Evolutionary conservation across 345 rosid species (phyloP).

Genomic region (Eucalyptus curtisii): DNA sequence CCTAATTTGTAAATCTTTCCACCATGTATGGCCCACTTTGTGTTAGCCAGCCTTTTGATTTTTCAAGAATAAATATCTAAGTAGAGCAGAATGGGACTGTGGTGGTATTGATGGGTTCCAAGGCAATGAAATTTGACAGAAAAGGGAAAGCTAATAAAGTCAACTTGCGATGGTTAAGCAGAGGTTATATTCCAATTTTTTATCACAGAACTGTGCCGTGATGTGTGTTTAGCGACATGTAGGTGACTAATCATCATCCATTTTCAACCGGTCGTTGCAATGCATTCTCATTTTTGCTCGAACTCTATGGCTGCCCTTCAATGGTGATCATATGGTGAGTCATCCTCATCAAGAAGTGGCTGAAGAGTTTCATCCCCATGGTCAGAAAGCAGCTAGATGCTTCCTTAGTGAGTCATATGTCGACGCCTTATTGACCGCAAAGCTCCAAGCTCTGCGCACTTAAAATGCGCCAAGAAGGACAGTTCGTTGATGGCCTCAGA

Average conservation of each 20-base stretch:
- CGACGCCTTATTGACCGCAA: neutral
- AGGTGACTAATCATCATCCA: neutral
- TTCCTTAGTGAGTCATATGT: neutral
- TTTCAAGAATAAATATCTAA: neutral
- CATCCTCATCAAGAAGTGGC: neutral
- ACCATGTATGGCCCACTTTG: neutral
- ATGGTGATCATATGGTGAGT: neutral
- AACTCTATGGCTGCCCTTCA: neutral
- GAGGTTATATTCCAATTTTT: neutral
- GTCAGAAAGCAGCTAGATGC: neutral
- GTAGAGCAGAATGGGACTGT: neutral
- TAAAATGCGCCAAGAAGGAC: slow-evolving; percentile 9
- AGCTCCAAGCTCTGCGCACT: neutral
- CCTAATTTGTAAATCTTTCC: neutral
- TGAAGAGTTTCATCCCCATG: neutral
- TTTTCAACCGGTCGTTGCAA: neutral
- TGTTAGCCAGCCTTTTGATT: neutral
- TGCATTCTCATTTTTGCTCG: neutral
- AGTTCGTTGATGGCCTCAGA: slow-evolving; percentile 16
- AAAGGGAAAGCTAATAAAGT: neutral
- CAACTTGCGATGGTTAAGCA: neutral
- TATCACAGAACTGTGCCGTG: neutral
- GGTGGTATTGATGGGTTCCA: neutral
- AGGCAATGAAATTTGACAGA: neutral
- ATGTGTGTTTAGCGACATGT: neutral